phyloP scores from a whole-genome alignment of 306 rosid genomes.

The Quillaja saponaria region DNA sequence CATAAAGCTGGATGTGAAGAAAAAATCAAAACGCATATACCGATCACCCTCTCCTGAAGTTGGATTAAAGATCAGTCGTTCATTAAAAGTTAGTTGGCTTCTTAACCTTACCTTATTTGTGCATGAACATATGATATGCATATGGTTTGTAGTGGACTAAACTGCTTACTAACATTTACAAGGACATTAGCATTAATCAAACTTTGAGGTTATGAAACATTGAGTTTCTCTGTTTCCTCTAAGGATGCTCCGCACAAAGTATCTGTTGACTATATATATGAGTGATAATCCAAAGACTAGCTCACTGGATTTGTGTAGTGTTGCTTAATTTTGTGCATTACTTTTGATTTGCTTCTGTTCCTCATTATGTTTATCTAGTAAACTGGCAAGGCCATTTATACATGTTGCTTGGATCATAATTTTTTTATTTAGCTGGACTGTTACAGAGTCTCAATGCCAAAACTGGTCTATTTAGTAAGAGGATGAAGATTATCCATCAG shows the following conservation, averaged over 20 bases:
- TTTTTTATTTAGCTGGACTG: conserved; percentile 77
- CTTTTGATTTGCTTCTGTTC: conserved; percentile 12
- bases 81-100: conserved; percentile 80
- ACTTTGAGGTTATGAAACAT: too few relatives aligned
- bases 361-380: not conserved
- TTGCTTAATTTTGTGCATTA: conserved; percentile 11
- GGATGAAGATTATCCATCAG: conserved; percentile 93
- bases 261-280: too few relatives aligned
- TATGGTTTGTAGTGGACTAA: conserved; percentile 11
- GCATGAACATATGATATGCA: conserved; percentile 6
- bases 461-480: conserved; percentile 94
- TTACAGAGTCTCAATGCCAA: conserved; percentile 98
- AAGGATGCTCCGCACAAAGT: too few relatives aligned
- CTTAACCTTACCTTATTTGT: conserved; percentile 32
- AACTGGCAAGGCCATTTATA: conserved; percentile 2
- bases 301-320: conserved; percentile 5
- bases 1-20: conserved; percentile 69
- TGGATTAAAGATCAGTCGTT: conserved; percentile 88
- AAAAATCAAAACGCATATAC: conserved; percentile 87
- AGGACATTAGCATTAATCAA: too few relatives aligned
- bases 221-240: too few relatives aligned
- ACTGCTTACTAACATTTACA: too few relatives aligned
- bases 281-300: too few relatives aligned
- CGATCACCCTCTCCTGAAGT: conserved; percentile 89
- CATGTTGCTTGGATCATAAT: conserved; percentile 35